These are phyloP conservation scores for Eimeria acervulina DNA, from an alignment of 169 alveolate species.

Conservation along the genomic window DNA sequence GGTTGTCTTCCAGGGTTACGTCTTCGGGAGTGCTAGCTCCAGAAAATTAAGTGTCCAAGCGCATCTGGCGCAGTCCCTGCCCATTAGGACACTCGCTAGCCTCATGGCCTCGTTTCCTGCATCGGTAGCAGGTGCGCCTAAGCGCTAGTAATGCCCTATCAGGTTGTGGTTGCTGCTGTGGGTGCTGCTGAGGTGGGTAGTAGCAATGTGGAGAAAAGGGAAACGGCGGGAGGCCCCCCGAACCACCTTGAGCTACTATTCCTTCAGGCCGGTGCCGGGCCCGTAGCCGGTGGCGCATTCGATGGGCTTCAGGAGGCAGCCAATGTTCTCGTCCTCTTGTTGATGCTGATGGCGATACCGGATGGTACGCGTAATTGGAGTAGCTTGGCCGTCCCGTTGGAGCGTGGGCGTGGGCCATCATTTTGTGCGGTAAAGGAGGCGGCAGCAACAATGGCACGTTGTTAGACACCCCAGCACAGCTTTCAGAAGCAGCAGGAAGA, in stretches of 20 bases:
- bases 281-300: slow-evolving; percentile 71
- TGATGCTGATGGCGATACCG: background rate
- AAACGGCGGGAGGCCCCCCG: slow-evolving; percentile 44
- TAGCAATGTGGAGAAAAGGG: slow-evolving; percentile 42
- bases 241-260: background rate
- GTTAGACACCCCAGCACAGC: slow-evolving; percentile 10
- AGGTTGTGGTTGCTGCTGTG: slow-evolving; percentile 56
- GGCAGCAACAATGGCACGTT: slow-evolving; percentile 27
- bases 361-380: slow-evolving; percentile 7
- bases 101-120: slow-evolving; percentile 66
- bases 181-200: slow-evolving; percentile 61
- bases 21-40: background rate
- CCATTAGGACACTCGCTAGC: slow-evolving; percentile 71
- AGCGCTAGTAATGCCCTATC: slow-evolving; percentile 60
- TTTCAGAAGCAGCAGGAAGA: background rate
- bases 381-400: slow-evolving; percentile 52
- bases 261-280: slow-evolving; percentile 59
- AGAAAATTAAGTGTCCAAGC: background rate
- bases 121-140: slow-evolving; percentile 67
- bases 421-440: slow-evolving; percentile 16
- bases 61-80: slow-evolving; percentile 54
- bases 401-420: slow-evolving; percentile 33
- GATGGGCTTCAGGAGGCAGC: slow-evolving; percentile 46
- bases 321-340: slow-evolving; percentile 54
- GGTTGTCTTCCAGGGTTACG: background rate